Evolutionary conservation across 352 stramenopile genomes (phyloP), one percentile per base, ranked within the genome.

Genomic region (Elongisporangium undulatum): DNA sequence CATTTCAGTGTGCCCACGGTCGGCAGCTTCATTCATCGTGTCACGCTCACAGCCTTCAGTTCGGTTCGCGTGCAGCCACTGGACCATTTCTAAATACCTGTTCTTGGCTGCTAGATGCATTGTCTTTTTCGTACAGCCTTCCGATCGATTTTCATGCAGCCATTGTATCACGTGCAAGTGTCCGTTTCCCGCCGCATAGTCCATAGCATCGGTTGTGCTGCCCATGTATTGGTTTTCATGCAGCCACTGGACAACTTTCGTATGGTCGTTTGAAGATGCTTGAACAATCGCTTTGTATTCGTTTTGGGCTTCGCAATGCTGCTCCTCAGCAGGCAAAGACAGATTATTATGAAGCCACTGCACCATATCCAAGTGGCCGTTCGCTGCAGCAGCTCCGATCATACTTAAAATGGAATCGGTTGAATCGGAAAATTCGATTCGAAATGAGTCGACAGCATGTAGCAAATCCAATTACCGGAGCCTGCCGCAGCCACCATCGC

Each of bases 51-150:
- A 75, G 0, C 67, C 63, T 59, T 71, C 63, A 0, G 24, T 24
- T 19, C 63, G 60, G 26, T 75, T 49, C 5, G 1, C 23, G 17
- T 71, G 59, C 0, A 75, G 63, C 56, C 56, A 71, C 22, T 65
- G 51, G 4, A 72, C 55, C 17, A 72, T 51, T 6, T 67, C 29
- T 17, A 75, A 15, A 6, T 41, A 13, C 8, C 29, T 9, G 9
- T 41, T 6, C 4, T 41, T 15, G 5, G 29, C 8, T 41, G 9
- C 29, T 9, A 41, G 29, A 41, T 41, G 5, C 29, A 15, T 41
- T 4, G 5, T 9, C 9, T 9, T 41, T 41, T 41, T 41, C 9
- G 29, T 41, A 41, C 24, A 34, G 24, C 24, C 24, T 34, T 34
- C 24, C 24, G 24, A 41, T 9, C 29, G 29, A 9, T 41, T 41